Conservation (phyloP, 1,284 basidiomycete genomes). For the Taiwanofungus camphoratus region DNA sequence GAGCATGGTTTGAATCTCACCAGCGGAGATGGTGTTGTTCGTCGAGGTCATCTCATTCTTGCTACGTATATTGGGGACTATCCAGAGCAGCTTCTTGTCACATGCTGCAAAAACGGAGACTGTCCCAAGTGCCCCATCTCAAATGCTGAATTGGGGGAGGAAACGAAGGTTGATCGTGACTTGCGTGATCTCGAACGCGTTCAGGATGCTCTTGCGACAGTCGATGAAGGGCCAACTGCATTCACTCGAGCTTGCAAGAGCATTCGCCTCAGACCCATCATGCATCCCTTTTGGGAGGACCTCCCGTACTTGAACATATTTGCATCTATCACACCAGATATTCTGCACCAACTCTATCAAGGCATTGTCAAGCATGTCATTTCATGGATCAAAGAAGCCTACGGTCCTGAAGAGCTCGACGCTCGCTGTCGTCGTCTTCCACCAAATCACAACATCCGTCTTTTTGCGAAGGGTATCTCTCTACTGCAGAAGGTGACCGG, state of each 20-base stretch:
- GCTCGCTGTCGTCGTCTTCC: constrained; percentile 27
- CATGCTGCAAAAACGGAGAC: constrained; percentile 8
- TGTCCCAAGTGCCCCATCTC: constrained; percentile 5
- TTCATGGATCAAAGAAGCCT: constrained; percentile 20
- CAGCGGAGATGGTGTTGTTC: constrained; percentile 14
- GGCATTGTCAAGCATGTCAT: constrained; percentile 32
- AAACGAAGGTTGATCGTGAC: too few relatives aligned
- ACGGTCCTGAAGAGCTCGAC: constrained; percentile 29
- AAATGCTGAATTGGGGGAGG: neutral
- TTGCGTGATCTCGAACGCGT: neutral
- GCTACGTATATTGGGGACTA: constrained; percentile 20
- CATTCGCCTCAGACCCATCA: constrained; percentile 8
- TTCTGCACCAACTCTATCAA: constrained; percentile 19
- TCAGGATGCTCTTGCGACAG: constrained; percentile 7
- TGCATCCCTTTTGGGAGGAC: constrained; percentile 31
- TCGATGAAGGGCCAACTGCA: neutral
- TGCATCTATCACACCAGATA: constrained; percentile 28
- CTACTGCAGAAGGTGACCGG: constrained; percentile 14
- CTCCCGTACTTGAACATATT: constrained; percentile 32
- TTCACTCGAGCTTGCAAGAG: neutral
- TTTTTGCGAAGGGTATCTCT: constrained; percentile 36
- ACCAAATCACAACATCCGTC: constrained; percentile 30
- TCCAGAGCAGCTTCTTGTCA: constrained; percentile 20
- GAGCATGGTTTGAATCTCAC: constrained; percentile 13
- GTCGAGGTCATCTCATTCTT: constrained; percentile 17